Conservation (phyloP, 352 stramenopile genomes). For the Globisporangium perplexum region DNA sequence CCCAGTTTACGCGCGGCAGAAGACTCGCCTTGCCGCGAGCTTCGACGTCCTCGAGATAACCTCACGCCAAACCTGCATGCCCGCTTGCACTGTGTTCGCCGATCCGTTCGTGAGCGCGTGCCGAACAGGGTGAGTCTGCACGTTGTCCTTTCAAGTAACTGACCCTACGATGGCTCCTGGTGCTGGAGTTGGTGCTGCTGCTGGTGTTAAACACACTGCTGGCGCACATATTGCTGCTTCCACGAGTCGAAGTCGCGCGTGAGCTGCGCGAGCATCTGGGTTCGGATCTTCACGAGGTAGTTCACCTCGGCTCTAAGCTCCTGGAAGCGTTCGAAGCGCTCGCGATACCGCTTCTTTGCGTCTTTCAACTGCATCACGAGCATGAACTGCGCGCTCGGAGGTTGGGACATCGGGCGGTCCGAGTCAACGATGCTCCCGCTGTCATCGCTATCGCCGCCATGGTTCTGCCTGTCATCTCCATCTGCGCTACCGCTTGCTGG, state of each 20-base stretch:
- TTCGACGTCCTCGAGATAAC: no score
- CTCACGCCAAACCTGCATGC: no score
- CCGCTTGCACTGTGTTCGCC: no score
- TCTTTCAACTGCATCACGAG: slow-evolving; percentile 47
- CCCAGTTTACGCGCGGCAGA: no score
- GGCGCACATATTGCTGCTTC: slow-evolving; percentile 9
- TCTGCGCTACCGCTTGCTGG: background rate
- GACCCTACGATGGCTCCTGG: no score
- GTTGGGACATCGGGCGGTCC: background rate
- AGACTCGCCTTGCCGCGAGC: no score
- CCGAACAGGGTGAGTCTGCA: no score
- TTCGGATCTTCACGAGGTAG: slow-evolving; percentile 54
- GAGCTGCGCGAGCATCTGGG: slow-evolving; percentile 55
- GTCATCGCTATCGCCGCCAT: background rate
- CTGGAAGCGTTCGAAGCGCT: slow-evolving; percentile 36
- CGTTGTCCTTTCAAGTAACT: no score
- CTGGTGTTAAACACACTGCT: slow-evolving; percentile 4
- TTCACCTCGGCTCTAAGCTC: slow-evolving; percentile 48
- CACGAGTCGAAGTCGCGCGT: slow-evolving; percentile 48
- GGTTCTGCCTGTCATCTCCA: background rate
- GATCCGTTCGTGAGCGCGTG: no score
- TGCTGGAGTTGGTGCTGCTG: slow-evolving; percentile 9
- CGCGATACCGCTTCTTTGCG: slow-evolving; percentile 51
- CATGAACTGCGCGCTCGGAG: slow-evolving; percentile 3
- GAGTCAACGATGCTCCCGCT: background rate